Conservation (phyloP, 257 asterid species). For the Osmanthus fragrans region DNA sequence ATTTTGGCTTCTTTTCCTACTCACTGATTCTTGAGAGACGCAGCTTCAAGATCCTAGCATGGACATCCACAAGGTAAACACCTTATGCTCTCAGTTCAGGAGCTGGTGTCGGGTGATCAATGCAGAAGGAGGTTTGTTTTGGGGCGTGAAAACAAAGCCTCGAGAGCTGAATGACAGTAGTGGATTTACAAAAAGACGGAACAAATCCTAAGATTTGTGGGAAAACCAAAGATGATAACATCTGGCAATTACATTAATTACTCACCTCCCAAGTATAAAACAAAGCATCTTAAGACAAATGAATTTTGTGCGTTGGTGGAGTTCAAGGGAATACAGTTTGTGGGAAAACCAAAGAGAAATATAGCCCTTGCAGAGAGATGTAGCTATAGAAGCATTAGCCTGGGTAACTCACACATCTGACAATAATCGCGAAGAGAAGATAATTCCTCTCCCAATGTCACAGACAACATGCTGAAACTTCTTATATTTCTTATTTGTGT, state of each 20-base stretch:
- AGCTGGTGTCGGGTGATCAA: conserved; percentile 84
- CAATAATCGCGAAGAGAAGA: conserved; percentile 43
- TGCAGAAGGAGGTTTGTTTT: conserved; percentile 87
- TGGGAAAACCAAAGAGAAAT: conserved; percentile 85
- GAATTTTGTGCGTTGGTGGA: conserved; percentile 90
- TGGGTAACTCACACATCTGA: conserved; percentile 89
- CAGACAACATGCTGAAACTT: conserved; percentile 85
- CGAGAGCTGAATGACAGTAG: conserved; percentile 46
- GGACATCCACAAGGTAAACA: conserved; percentile 90
- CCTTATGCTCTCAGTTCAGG: conserved; percentile 88
- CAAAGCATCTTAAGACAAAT: conserved; percentile 84
- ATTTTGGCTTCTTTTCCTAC: background rate
- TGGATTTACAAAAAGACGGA: conserved; percentile 70
- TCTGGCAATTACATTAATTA: conserved; percentile 93
- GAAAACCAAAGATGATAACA: conserved; percentile 92
- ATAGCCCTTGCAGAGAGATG: conserved; percentile 87
- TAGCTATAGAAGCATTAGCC: conserved; percentile 90
- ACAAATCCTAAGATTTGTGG: conserved; percentile 89
- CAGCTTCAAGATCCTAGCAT: conserved; percentile 80
- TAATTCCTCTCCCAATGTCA: conserved; percentile 70
- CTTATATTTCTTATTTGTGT: too few species aligned
- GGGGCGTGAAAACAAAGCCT: conserved; percentile 79
- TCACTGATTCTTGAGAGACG: conserved; percentile 27
- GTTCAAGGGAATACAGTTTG: conserved; percentile 97
- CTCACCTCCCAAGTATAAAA: conserved; percentile 88